A percentile compares a stretch with the other conserved stretches of the same genome.
Conservation (phyloP, 257 asterid genomes). For the Voacanga thouarsii region DNA sequence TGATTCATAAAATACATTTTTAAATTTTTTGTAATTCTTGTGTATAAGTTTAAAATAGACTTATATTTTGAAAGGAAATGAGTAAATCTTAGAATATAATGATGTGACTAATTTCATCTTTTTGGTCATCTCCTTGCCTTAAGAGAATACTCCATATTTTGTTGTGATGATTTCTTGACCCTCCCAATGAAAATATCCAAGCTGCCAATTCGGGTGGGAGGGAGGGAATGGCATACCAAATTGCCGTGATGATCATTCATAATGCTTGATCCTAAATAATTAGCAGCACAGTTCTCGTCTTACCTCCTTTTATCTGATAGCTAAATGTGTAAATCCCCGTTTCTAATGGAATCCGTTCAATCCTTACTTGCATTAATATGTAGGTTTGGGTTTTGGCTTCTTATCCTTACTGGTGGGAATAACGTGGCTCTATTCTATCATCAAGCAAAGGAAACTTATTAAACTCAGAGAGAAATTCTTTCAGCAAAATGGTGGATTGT, state of each 20-base stretch:
- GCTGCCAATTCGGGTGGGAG: neutral
- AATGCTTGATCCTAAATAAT: neutral
- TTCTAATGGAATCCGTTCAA: no score
- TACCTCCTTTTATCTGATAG: neutral
- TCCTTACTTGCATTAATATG: neutral
- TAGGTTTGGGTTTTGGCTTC: slow-evolving; percentile 69
- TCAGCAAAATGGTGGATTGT: slow-evolving; percentile 69
- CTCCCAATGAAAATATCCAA: neutral
- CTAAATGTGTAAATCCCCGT: neutral
- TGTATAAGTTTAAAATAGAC: no score
- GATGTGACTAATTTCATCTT: neutral
- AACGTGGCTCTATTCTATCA: slow-evolving; percentile 50
- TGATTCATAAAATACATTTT: no score
- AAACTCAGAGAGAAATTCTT: slow-evolving; percentile 58
- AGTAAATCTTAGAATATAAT: no score
- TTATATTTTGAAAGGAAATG: no score
- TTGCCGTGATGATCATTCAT: neutral
- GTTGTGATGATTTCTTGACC: neutral
- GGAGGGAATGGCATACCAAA: neutral
- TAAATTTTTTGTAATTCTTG: no score
- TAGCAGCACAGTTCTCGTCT: neutral
- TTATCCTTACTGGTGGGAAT: slow-evolving; percentile 43
- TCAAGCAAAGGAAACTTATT: slow-evolving; percentile 43
- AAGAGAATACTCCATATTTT: neutral
- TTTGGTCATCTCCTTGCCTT: neutral